phyloP scores from a whole-genome alignment of 441 rosid genomes.

The Populus hybrid region DNA sequence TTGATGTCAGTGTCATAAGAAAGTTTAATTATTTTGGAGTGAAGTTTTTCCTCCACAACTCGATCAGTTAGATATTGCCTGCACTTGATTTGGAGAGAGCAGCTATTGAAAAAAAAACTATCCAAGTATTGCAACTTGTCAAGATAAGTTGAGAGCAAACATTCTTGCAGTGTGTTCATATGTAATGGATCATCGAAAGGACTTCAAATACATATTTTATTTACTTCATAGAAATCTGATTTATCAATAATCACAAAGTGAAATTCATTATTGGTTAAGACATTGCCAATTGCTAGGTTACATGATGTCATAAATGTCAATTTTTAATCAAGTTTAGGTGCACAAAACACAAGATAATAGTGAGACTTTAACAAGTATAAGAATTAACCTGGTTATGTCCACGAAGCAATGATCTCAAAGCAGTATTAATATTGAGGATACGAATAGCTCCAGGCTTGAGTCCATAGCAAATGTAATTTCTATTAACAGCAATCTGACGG shows the following conservation, averaged over 20 bases:
- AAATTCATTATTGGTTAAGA: not conserved
- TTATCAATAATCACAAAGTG: not conserved
- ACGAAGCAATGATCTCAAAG: slow-evolving; percentile 70
- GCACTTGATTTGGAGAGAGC: not conserved
- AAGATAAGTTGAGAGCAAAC: slow-evolving; percentile 1
- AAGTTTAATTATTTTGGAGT: not conserved
- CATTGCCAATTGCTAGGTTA: not conserved
- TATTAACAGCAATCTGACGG: slow-evolving; percentile 81
- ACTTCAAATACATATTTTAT: not conserved
- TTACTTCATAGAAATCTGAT: not conserved
- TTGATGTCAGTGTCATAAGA: not conserved
- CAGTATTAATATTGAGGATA: slow-evolving; percentile 83
- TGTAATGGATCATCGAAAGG: not conserved
- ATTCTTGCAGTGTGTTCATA: not conserved
- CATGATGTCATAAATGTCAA: not conserved
- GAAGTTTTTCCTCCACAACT: not conserved
- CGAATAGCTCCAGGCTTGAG: slow-evolving; percentile 80
- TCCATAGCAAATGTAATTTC: slow-evolving; percentile 79
- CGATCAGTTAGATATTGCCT: not conserved
- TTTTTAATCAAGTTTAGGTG: not conserved
- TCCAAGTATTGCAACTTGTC: not conserved
- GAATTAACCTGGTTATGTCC: slow-evolving; percentile 73
- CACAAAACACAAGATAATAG: not conserved
- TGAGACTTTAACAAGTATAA: not conserved
- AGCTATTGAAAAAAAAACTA: not conserved